Percentiles rank a stretch among this genome's conserved stretches.
phyloP scores from a whole-genome alignment of 2,329 filamentous ascomycete species.

The Colletotrichum sp. region DNA sequence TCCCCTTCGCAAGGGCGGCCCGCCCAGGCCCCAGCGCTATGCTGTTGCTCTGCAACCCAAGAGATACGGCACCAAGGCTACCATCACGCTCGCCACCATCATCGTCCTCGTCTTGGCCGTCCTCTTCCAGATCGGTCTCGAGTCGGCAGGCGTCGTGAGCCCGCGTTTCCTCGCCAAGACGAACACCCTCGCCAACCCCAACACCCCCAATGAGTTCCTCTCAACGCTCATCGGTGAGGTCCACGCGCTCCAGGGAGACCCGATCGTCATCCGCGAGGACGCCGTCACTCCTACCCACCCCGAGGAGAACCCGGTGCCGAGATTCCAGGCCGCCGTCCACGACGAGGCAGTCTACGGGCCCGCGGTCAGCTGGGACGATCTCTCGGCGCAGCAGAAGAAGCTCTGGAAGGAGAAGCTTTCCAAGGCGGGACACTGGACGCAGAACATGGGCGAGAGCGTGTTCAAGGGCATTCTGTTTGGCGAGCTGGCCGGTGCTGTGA shows the following conservation, averaged over 20 bases:
- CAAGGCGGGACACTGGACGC: conserved; percentile 79
- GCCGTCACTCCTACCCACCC: conserved; percentile 21
- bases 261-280: conserved; percentile 44
- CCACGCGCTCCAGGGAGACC: conserved; percentile 35
- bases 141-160: conserved; percentile 62
- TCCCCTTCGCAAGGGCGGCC: conserved; percentile 37
- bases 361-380: conserved; percentile 74
- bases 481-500: conserved; percentile 69
- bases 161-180: conserved; percentile 37
- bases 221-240: conserved; percentile 41
- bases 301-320: conserved; percentile 24
- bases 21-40: conserved; percentile 67
- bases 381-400: conserved; percentile 65
- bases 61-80: conserved; percentile 52
- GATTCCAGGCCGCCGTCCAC: conserved; percentile 49
- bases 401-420: conserved; percentile 74
- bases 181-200: neutral
- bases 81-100: conserved; percentile 60
- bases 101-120: conserved; percentile 67
- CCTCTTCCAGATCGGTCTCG: conserved; percentile 67
- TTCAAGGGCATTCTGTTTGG: conserved; percentile 81
- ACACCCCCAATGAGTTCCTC: conserved; percentile 35
- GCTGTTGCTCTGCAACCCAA: conserved; percentile 68
- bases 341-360: conserved; percentile 52
- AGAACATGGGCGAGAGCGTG: conserved; percentile 77